Percentiles rank a stretch among this genome's conserved stretches.
Conservation (phyloP, 768 basidiomycete species). For the Tubosaeta sp. region DNA sequence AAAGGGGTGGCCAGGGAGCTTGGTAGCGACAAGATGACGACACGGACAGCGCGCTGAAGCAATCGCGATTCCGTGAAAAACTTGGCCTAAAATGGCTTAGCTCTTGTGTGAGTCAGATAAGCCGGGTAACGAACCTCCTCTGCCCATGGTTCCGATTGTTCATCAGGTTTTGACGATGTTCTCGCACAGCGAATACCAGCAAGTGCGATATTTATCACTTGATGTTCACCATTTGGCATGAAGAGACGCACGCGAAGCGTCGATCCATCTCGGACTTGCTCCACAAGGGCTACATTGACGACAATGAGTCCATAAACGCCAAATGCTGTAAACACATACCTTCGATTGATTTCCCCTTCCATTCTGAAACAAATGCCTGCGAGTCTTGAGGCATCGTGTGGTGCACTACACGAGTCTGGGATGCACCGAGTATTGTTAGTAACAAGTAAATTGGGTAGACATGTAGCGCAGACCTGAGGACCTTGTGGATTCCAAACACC, state of each 20-base stretch:
- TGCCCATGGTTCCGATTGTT: slow-evolving; percentile 75
- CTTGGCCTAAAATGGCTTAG: slow-evolving; percentile 58
- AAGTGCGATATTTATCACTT: slow-evolving; percentile 79
- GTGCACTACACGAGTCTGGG: slow-evolving; percentile 66
- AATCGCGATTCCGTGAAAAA: slow-evolving; percentile 90
- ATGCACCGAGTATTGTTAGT: slow-evolving; percentile 5
- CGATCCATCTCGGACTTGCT: slow-evolving; percentile 90
- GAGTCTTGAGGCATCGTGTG: slow-evolving; percentile 90
- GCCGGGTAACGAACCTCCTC: slow-evolving; percentile 66
- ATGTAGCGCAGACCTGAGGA: slow-evolving; percentile 46
- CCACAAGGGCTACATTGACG: slow-evolving; percentile 67
- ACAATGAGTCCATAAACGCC: slow-evolving; percentile 5
- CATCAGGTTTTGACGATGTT: slow-evolving; percentile 65
- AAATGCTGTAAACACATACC: slow-evolving; percentile 41
- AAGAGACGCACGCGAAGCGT: slow-evolving; percentile 85
- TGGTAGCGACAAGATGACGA: slow-evolving; percentile 77
- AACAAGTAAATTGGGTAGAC: not conserved
- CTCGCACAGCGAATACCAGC: slow-evolving; percentile 80
- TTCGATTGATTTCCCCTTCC: slow-evolving; percentile 89
- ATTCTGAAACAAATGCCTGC: slow-evolving; percentile 81
- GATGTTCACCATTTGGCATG: slow-evolving; percentile 86
- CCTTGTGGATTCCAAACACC: slow-evolving; percentile 88
- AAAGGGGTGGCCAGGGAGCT: slow-evolving; percentile 77
- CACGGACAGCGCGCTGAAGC: slow-evolving; percentile 73
- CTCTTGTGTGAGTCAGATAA: not conserved